A percentile compares a stretch with the other conserved stretches of the same genome.
These are phyloP conservation scores for Fusarium liriodendri DNA, from an alignment of 2,329 filamentous ascomycete genomes.

Conservation along the genomic window DNA sequence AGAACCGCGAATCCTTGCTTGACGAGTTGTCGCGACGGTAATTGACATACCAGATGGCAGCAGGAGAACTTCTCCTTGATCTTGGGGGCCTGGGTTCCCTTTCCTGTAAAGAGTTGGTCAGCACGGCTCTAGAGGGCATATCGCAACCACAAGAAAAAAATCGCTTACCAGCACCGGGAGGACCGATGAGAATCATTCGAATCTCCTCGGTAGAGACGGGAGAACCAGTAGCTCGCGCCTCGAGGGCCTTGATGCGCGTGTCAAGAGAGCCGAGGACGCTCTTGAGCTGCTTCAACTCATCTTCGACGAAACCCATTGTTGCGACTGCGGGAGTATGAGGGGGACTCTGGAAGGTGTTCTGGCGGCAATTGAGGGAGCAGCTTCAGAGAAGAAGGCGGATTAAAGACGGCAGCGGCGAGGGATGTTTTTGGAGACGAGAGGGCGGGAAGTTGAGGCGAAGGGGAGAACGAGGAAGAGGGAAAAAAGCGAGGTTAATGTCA, in stretches of 20 bases:
- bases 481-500: constrained; percentile 38
- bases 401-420: constrained; percentile 12
- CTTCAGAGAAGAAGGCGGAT: constrained; percentile 16
- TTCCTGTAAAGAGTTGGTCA: constrained; percentile 70
- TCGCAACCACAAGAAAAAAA: constrained; percentile 10
- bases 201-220: constrained; percentile 71
- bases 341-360: constrained; percentile 30
- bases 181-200: constrained; percentile 97
- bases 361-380: constrained; percentile 34
- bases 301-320: constrained; percentile 89
- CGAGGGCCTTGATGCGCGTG: constrained; percentile 85
- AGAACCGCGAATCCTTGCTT: constrained; percentile 14
- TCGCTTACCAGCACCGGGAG: constrained; percentile 90
- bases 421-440: constrained; percentile 17
- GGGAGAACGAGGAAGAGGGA: constrained; percentile 20
- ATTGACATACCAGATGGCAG: constrained; percentile 86
- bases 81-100: constrained; percentile 97
- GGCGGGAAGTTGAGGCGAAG: constrained; percentile 13
- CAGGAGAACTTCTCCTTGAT: constrained; percentile 98
- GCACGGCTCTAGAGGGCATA: constrained; percentile 5
- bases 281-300: constrained; percentile 87
- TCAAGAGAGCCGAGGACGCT: constrained; percentile 87
- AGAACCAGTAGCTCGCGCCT: constrained; percentile 74
- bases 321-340: constrained; percentile 39
- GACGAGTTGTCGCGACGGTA: constrained; percentile 9